phyloP scores from a whole-genome alignment of 2,329 filamentous ascomycete species.

The Parastagonospora nodorum region DNA sequence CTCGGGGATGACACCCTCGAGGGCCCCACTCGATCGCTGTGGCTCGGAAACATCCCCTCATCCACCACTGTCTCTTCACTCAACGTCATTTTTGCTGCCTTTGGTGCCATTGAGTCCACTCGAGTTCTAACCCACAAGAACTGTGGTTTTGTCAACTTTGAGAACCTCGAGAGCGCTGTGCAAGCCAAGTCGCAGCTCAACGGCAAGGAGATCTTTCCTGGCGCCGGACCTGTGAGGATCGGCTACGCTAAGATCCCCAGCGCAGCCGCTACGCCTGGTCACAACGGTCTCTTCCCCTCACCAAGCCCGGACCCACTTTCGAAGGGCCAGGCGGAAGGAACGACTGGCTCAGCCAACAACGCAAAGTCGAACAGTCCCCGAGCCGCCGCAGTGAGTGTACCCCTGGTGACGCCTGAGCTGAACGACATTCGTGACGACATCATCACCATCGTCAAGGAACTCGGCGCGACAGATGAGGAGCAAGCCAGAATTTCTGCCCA shows the following conservation, averaged over 20 bases:
- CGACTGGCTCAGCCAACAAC: slow-evolving; percentile 43
- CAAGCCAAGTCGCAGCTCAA: slow-evolving; percentile 87
- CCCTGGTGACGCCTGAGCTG: slow-evolving; percentile 73
- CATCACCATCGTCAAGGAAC: slow-evolving; percentile 81
- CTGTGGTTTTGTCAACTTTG: slow-evolving; percentile 98
- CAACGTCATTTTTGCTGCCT: slow-evolving; percentile 93
- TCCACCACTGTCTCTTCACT: slow-evolving; percentile 95
- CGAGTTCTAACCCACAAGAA: slow-evolving; percentile 97
- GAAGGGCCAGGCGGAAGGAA: slow-evolving; percentile 53
- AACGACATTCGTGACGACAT: slow-evolving; percentile 83
- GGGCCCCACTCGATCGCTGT: slow-evolving; percentile 88
- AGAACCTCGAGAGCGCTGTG: slow-evolving; percentile 86
- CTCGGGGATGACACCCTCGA: slow-evolving; percentile 80
- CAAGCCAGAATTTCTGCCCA: slow-evolving; percentile 71
- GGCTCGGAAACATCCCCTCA: slow-evolving; percentile 96
- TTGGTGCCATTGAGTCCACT: slow-evolving; percentile 87
- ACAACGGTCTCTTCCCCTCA: slow-evolving; percentile 85
- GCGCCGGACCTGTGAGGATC: slow-evolving; percentile 90
- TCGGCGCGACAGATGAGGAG: slow-evolving; percentile 84
- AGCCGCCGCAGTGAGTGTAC: slow-evolving; percentile 55
- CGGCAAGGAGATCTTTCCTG: slow-evolving; percentile 97
- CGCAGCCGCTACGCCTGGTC: slow-evolving; percentile 83
- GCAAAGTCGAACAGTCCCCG: slow-evolving; percentile 41
- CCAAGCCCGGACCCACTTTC: slow-evolving; percentile 86
- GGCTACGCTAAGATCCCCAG: slow-evolving; percentile 97